Evolutionary conservation across 78 protist species (phyloP).

Genomic region (Parvularia atlantis): DNA sequence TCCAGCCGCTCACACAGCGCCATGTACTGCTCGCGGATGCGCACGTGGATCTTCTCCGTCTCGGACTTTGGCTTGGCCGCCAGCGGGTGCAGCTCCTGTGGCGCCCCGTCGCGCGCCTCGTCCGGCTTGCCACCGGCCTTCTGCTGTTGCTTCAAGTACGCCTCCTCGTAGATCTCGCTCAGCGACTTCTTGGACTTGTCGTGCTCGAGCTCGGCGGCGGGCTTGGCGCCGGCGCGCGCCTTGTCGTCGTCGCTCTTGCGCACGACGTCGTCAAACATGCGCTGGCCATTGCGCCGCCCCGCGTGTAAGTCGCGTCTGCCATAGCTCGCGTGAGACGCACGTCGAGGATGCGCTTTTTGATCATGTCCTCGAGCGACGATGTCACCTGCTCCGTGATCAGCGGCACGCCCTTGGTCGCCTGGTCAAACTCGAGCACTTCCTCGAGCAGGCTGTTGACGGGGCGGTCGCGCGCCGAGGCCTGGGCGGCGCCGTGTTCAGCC

Average conservation of each 20-base stretch:
- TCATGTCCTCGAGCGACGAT: not conserved
- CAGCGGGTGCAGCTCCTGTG: not conserved
- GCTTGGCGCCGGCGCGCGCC: not conserved
- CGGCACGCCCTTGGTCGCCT: not conserved
- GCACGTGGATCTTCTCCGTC: not conserved
- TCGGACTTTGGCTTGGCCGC: not conserved
- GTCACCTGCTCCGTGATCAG: not conserved
- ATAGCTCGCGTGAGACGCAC: not conserved
- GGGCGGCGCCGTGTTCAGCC: no score
- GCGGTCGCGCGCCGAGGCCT: not conserved
- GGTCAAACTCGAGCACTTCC: conserved; percentile 2
- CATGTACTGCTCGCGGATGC: no score
- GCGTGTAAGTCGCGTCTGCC: not conserved
- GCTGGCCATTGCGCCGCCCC: not conserved
- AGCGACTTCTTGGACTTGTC: not conserved
- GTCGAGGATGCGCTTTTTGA: not conserved
- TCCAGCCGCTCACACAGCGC: no score
- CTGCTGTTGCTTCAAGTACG: not conserved
- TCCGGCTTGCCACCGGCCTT: not conserved
- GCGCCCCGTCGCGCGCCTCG: not conserved
- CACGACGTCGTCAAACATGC: not conserved
- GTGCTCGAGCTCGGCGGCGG: not conserved
- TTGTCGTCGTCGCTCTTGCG: no score
- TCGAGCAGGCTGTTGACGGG: conserved; percentile 8
- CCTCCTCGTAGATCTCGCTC: not conserved